These are phyloP conservation scores for Phycomyces nitens DNA, from an alignment of 192 early-diverging fungal species.

Conservation along the genomic window DNA sequence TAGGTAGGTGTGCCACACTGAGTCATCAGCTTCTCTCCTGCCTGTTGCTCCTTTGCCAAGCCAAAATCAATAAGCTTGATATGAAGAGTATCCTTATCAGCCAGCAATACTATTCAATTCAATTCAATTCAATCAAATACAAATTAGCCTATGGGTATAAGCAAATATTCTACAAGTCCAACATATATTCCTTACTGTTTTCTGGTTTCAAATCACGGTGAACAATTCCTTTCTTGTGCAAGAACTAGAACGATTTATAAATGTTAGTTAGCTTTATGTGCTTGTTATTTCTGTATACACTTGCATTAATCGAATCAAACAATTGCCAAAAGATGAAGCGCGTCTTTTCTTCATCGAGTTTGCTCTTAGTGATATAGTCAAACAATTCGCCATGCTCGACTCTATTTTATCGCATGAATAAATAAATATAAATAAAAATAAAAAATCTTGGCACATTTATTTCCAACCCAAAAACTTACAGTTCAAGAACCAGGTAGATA, in stretches of 20 bases:
- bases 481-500: constrained; percentile 21
- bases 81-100: constrained; percentile 42
- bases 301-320: constrained; percentile 64
- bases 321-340: constrained; percentile 78
- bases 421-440: neutral
- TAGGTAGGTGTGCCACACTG: constrained; percentile 89
- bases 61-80: constrained; percentile 96
- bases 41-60: constrained; percentile 59
- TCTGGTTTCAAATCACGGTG: constrained; percentile 93
- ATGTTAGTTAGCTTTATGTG: neutral
- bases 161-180: neutral
- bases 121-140: constrained; percentile 32
- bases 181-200: constrained; percentile 34
- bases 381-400: constrained; percentile 90
- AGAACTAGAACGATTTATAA: constrained; percentile 49
- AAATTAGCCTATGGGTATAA: neutral
- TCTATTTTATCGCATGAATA: constrained; percentile 28
- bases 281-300: neutral
- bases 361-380: constrained; percentile 78
- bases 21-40: constrained; percentile 31
- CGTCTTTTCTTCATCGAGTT: constrained; percentile 75
- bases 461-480: constrained; percentile 11
- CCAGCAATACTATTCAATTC: constrained; percentile 38
- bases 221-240: constrained; percentile 77
- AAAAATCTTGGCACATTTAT: neutral